Base-by-base conservation (phyloP, 164 flowering plant genomes). In the Stephania yunnanensis region DNA sequence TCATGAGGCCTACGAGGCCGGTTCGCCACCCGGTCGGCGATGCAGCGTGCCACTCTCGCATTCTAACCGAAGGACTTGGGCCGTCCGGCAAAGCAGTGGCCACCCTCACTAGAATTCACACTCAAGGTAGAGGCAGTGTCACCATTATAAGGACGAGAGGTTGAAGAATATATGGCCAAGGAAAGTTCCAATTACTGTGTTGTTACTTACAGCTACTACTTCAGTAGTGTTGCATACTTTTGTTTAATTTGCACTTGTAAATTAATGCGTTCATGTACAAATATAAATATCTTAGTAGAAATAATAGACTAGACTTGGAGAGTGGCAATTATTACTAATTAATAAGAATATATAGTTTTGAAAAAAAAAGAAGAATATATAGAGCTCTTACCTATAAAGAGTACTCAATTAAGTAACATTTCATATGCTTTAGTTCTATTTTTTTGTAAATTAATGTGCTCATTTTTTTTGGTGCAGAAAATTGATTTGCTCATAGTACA, bases 81-180 rank as follows among this genome's bases (percentile, higher is more conserved):
- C 78, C 77, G 1, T 85, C 87, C 0, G 85, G 87, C 30, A 82
- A 85, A 78, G 82, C 78, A 1, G 84, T 85, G 69, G 85, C 79
- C 46, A 83, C 84, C 46, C 77, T 85, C 64, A 85, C 84, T 22
- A 78, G 79, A 70, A 82, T 85, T 68, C 84, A 78, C 66, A 85
- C 87, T 2, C 82, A 73, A 46, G 87, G 87, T 7, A 79, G 82
- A 73, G 87, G 87, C 67, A 85, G 85, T 52, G 74, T 85, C 78
- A 85, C 84, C 58, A 82, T 85, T 30, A 74, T 85, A 58, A 79
- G 84, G 58, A 85, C 87, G 19, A 82, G 74, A 69, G 82, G 85
- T 44, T 84, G 75, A 83, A 52, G 52, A 71, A 22, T 61, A 25
- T 25, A 25, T 15, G 64, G 13, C 5, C 7, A 58, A 55, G 63